A percentile compares a stretch with the other conserved stretches of the same genome.
Evolutionary conservation across 1,284 basidiomycete species (phyloP).

Genomic region (Psilocybe mexicana): DNA sequence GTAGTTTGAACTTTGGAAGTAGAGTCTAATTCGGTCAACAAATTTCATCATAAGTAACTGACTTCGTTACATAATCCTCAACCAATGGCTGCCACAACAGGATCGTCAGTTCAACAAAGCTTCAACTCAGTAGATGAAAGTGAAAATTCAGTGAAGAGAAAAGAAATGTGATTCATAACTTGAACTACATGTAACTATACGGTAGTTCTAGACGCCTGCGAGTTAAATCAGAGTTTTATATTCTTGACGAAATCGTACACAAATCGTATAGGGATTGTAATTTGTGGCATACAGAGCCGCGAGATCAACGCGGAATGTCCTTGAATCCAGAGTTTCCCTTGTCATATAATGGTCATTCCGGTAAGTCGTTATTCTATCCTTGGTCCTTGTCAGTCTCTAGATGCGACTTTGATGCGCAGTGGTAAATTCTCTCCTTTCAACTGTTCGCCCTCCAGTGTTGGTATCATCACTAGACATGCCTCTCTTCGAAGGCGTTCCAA

Average conservation of each 20-base stretch:
- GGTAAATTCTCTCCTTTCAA: constrained; percentile 48
- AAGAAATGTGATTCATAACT: too few relatives aligned
- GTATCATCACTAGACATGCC: constrained; percentile 55
- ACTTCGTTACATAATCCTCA: too few relatives aligned
- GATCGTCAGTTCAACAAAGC: too few relatives aligned
- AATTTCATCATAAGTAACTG: too few relatives aligned
- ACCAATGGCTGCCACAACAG: too few relatives aligned
- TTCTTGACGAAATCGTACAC: too few relatives aligned
- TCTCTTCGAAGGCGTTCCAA: constrained; percentile 45
- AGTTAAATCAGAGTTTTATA: too few relatives aligned
- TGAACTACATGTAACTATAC: not conserved
- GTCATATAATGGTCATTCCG: not conserved
- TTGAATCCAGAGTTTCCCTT: not conserved
- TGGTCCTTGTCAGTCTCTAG: constrained; percentile 26
- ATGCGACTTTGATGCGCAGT: constrained; percentile 36
- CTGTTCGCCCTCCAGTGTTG: constrained; percentile 51
- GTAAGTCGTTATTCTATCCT: not conserved
- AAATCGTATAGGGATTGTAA: too few relatives aligned
- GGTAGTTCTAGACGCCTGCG: not conserved
- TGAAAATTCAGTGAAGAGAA: not conserved
- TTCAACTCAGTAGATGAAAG: too few relatives aligned
- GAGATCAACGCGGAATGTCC: too few relatives aligned
- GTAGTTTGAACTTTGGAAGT: not conserved
- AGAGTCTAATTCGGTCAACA: too few relatives aligned
- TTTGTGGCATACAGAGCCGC: too few relatives aligned